A percentile compares a stretch with the other conserved stretches of the same genome.
Evolutionary conservation across 2,329 filamentous ascomycete genomes (phyloP).

Genomic region (Aspergillus ruber): DNA sequence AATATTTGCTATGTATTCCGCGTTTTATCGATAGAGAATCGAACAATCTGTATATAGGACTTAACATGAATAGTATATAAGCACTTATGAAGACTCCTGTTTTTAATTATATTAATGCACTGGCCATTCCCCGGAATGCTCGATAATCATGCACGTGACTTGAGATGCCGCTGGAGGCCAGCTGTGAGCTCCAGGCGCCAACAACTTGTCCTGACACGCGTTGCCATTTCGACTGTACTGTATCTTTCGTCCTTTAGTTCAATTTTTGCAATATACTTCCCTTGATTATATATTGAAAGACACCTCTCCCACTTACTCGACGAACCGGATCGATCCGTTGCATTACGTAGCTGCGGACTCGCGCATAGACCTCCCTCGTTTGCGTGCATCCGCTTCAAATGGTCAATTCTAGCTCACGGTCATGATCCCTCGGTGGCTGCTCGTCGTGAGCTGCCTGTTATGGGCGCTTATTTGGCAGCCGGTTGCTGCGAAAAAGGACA

Average conservation of each 20-base stretch:
- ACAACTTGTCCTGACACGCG: background rate
- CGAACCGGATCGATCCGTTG: background rate
- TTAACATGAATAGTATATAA: background rate
- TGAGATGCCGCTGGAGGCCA: constrained; percentile 3
- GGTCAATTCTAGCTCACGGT: constrained; percentile 17
- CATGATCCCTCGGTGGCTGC: constrained; percentile 40
- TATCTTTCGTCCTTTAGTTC: too few relatives aligned
- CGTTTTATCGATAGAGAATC: too few relatives aligned
- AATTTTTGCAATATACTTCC: background rate
- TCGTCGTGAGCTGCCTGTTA: constrained; percentile 46
- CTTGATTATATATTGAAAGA: background rate
- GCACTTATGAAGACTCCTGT: background rate
- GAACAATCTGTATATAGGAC: background rate
- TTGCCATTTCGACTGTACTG: background rate
- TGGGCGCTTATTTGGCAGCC: constrained; percentile 42
- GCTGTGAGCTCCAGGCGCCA: constrained; percentile 1
- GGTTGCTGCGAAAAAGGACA: constrained; percentile 46
- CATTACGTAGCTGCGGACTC: background rate
- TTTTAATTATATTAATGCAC: background rate
- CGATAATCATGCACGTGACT: constrained; percentile 23
- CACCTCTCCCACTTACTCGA: background rate
- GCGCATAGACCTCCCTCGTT: background rate
- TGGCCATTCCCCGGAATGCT: background rate
- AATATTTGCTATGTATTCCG: too few relatives aligned
- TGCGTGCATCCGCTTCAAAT: constrained; percentile 19